Evolutionary conservation across 306 rosid genomes (phyloP).

Genomic region (Mimosa bimucronata): DNA sequence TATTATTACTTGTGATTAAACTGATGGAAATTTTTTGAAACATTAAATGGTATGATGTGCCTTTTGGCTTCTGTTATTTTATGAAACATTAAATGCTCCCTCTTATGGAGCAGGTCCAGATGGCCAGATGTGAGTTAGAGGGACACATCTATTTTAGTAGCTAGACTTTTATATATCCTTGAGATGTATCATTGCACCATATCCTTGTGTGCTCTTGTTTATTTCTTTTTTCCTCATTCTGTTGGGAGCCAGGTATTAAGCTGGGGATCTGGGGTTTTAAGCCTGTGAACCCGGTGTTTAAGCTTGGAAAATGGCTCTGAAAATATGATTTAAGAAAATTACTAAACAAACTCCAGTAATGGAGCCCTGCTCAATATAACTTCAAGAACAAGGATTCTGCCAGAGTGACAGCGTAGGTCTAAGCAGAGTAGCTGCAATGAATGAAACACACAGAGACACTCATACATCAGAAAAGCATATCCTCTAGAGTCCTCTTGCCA

Average conservation of each 20-base stretch:
- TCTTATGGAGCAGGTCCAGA: not conserved
- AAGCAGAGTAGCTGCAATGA: not conserved
- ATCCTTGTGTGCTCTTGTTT: not conserved
- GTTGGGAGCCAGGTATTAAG: not conserved
- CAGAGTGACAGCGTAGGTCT: not conserved
- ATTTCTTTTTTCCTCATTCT: not conserved
- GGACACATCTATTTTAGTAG: conserved; percentile 1
- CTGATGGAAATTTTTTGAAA: not conserved
- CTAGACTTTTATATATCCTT: not conserved
- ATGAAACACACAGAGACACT: not conserved
- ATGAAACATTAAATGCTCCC: not conserved
- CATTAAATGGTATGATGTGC: not conserved
- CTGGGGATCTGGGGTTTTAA: not conserved
- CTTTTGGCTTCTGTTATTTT: not conserved
- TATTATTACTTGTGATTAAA: not conserved
- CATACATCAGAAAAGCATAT: not conserved
- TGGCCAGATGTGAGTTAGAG: not conserved
- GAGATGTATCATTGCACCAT: not conserved
- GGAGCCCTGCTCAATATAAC: not conserved
- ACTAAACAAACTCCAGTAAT: not conserved
- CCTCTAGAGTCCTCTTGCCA: not conserved
- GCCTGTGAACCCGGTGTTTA: not conserved
- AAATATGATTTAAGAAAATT: not conserved
- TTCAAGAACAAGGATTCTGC: not conserved
- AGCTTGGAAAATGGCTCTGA: not conserved